These are phyloP conservation scores for Colletotrichum brevisporum DNA, from an alignment of 2,329 filamentous ascomycete genomes.

Conservation along the genomic window DNA sequence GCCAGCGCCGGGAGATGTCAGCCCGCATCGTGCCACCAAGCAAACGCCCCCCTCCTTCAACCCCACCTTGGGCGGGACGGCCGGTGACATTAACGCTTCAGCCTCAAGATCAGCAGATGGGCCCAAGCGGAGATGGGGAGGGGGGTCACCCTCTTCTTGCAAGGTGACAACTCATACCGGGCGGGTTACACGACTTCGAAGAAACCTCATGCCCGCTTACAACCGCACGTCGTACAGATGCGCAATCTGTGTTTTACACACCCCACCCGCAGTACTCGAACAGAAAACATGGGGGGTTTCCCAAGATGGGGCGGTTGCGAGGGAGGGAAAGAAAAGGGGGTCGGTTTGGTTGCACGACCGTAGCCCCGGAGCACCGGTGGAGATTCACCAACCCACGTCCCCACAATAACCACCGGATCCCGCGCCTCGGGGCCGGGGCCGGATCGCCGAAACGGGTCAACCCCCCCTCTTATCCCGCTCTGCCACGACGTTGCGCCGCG, in stretches of 20 bases:
- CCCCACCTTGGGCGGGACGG: not conserved
- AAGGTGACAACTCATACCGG: constrained; percentile 21
- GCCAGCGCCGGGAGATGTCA: constrained; percentile 4
- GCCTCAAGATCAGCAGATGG: constrained; percentile 19
- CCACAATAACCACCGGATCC: constrained; percentile 4
- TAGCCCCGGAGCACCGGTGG: constrained; percentile 24
- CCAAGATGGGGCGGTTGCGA: not conserved
- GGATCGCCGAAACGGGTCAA: constrained; percentile 24
- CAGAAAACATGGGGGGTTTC: not conserved
- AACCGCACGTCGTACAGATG: constrained; percentile 2
- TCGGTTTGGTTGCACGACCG: constrained; percentile 14
- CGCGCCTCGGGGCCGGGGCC: constrained; percentile 30
- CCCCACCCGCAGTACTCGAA: not conserved
- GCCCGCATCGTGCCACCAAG: constrained; percentile 6
- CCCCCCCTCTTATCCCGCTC: not conserved
- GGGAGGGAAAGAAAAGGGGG: not conserved
- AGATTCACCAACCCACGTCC: constrained; percentile 2
- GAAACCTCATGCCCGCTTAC: constrained; percentile 4
- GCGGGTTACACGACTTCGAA: constrained; percentile 10
- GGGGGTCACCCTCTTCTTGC: constrained; percentile 7
- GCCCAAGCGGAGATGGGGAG: not conserved
- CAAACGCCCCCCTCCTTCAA: not conserved
- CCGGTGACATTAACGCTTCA: constrained; percentile 1
- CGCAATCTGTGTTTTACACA: not conserved
- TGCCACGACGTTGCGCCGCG: not conserved